Base-by-base conservation (phyloP, 768 basidiomycete genomes). In the Infundibulicybe gibba region DNA sequence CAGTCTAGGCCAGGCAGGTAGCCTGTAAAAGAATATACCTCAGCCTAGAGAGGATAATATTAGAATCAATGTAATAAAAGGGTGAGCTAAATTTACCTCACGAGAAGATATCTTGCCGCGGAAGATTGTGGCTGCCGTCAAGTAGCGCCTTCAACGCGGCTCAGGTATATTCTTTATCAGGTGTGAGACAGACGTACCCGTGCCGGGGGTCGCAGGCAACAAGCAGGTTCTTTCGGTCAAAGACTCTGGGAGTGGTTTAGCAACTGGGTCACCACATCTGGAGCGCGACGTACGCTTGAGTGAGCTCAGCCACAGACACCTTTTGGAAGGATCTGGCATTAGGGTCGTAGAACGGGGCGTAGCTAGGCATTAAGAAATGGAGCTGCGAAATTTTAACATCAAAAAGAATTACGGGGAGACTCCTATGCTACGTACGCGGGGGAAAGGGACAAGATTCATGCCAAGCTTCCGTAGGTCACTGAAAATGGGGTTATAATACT, bases 371-470 rank as follows among this genome's bases (percentile, higher is more conserved):
- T 56, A 99, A 79, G 80, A 97, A 99, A 64, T 99, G 95, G 44
- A 98, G 79, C 85, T 95, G 35, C 6, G 4, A 38, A 19, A n/a
- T 32, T 13, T 21, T 15, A 45, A n/a, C 25, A 12, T 17, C 16
- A 39, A 37, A 34, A 34, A 8, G 35, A 38, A 32, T 43, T 15
- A 30, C 20, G 31, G 16, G 14, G 59, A 42, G 20, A 32, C 8
- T 25, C 8, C 45, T 13, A 49, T 33, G 21, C 32, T 14, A 49
- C 54, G 31, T 64, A 88, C 87, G 49, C 94, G 92, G 54, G 95
- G 95, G 79, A 98, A 99, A 0, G 95, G 95, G 51, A 98, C 76
- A 44, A 97, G 77, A 67, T 98, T 98, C 80, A 95, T 85, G 41
- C 81, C 90, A 39, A 98, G 79, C 63, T 94, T 94, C 46, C 92